phyloP scores from a whole-genome alignment of 768 basidiomycete species.

The Cubamyces sp. region DNA sequence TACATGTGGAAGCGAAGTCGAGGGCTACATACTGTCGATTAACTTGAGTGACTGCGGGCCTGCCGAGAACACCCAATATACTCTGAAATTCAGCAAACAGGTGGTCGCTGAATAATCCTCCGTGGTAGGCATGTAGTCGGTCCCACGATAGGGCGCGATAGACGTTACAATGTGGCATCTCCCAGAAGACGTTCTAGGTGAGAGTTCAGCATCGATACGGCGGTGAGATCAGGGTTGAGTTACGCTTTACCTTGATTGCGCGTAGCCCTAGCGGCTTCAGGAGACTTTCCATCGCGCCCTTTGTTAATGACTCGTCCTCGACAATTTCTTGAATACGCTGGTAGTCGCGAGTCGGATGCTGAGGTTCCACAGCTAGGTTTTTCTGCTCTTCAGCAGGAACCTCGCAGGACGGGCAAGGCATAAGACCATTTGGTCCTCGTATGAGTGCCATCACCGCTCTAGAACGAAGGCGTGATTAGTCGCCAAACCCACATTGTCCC shows the following conservation, averaged over 20 bases:
- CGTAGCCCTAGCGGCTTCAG: background rate
- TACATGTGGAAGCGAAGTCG: too few species aligned
- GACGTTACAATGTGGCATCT: conserved; percentile 8
- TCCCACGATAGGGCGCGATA: conserved; percentile 24
- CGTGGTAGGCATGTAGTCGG: conserved; percentile 20
- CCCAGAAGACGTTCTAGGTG: conserved; percentile 18
- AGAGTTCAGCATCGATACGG: background rate
- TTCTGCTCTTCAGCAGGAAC: too few species aligned
- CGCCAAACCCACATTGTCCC: too few species aligned
- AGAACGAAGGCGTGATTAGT: too few species aligned
- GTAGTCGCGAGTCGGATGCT: too few species aligned
- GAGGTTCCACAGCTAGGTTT: too few species aligned
- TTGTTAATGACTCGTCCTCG: too few species aligned
- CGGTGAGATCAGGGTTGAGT: background rate
- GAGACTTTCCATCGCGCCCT: too few species aligned
- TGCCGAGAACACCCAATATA: background rate
- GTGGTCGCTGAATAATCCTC: conserved; percentile 21
- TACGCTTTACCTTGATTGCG: background rate
- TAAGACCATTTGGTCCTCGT: too few species aligned
- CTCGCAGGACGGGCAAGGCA: too few species aligned
- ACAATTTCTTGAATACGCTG: too few species aligned
- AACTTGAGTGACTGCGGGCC: background rate
- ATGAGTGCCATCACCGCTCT: too few species aligned
- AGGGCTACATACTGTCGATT: conserved; percentile 2
- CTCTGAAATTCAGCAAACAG: conserved; percentile 2